Conservation (phyloP, 1,284 basidiomycete genomes). For the Amylostereum areolatum region DNA sequence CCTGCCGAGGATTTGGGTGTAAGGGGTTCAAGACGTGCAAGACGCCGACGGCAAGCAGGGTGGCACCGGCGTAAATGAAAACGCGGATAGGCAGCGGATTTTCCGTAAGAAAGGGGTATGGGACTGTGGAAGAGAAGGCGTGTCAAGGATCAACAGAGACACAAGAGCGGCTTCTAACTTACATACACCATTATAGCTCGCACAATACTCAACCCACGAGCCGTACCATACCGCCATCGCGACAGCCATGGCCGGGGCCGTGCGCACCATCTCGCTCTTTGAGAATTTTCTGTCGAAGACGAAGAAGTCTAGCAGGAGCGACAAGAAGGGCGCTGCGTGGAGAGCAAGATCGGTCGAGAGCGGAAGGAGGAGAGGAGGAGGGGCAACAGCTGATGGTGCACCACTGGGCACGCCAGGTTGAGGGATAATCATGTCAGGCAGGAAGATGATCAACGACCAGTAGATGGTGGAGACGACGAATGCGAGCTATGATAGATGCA, state of each 20-base stretch:
- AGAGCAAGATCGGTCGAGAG: constrained; percentile 59
- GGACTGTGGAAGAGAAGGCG: constrained; percentile 39
- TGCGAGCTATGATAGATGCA: constrained; percentile 37
- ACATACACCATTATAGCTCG: constrained; percentile 59
- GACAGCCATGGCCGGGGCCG: constrained; percentile 39
- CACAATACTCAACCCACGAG: constrained; percentile 66
- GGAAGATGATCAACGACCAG: constrained; percentile 53
- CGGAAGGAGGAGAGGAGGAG: constrained; percentile 45
- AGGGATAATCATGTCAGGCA: constrained; percentile 48
- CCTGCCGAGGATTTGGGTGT: constrained; percentile 20
- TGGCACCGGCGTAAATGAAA: constrained; percentile 54
- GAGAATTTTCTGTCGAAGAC: constrained; percentile 59
- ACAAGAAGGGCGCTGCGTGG: constrained; percentile 58
- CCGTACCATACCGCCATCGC: constrained; percentile 49
- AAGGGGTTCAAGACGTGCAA: constrained; percentile 53
- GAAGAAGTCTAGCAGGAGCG: constrained; percentile 67
- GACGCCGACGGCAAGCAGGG: constrained; percentile 46
- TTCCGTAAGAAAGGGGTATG: constrained; percentile 76
- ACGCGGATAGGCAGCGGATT: constrained; percentile 47
- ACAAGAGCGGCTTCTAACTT: constrained; percentile 22
- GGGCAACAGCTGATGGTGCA: constrained; percentile 28
- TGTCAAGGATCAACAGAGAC: neutral
- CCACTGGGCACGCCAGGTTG: constrained; percentile 24
- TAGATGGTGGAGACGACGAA: constrained; percentile 70
- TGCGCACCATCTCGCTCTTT: constrained; percentile 33